phyloP scores from a whole-genome alignment of 352 stramenopile genomes.

The Phytophthora multivora region DNA sequence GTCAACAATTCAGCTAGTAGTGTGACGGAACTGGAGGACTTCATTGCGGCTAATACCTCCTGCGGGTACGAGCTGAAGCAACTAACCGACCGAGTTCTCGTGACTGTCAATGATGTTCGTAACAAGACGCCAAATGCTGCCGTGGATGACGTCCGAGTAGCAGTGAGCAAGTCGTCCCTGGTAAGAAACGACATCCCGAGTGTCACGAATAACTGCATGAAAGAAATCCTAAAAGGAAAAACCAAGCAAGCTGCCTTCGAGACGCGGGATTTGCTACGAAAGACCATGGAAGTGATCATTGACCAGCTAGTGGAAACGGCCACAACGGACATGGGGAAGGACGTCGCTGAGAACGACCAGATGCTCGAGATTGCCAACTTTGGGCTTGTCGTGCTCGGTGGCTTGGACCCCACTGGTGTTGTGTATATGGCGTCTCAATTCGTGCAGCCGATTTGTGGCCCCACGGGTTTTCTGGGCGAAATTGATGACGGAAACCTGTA shows the following conservation, averaged over 20 bases:
- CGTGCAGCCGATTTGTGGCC: constrained; percentile 59
- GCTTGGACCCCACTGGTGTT: constrained; percentile 53
- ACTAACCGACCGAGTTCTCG: constrained; percentile 18
- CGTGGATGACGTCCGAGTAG: constrained; percentile 17
- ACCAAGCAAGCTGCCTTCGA: constrained; percentile 19
- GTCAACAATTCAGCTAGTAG: constrained; percentile 9
- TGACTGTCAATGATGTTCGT: constrained; percentile 17
- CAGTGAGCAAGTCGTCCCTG: constrained; percentile 14
- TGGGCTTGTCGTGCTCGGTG: constrained; percentile 44
- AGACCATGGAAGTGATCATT: constrained; percentile 30
- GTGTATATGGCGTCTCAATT: constrained; percentile 49
- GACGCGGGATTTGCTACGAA: constrained; percentile 29
- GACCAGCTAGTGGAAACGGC: constrained; percentile 18
- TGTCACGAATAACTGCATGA: constrained; percentile 27
- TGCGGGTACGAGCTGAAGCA: constrained; percentile 29
- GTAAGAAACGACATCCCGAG: constrained; percentile 26
- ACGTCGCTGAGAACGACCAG: constrained; percentile 33
- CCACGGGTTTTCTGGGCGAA: constrained; percentile 46
- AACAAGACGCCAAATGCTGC: constrained; percentile 18
- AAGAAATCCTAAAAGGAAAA: constrained; percentile 20
- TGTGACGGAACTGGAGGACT: constrained; percentile 19
- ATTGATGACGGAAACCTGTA: constrained; percentile 50
- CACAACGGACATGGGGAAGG: constrained; percentile 20
- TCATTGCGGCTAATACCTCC: constrained; percentile 17
- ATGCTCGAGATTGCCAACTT: constrained; percentile 43